A percentile compares a stretch with the other conserved stretches of the same genome.
Conservation (phyloP, 2,329 filamentous ascomycete genomes). For the Trichoderma sp. region DNA sequence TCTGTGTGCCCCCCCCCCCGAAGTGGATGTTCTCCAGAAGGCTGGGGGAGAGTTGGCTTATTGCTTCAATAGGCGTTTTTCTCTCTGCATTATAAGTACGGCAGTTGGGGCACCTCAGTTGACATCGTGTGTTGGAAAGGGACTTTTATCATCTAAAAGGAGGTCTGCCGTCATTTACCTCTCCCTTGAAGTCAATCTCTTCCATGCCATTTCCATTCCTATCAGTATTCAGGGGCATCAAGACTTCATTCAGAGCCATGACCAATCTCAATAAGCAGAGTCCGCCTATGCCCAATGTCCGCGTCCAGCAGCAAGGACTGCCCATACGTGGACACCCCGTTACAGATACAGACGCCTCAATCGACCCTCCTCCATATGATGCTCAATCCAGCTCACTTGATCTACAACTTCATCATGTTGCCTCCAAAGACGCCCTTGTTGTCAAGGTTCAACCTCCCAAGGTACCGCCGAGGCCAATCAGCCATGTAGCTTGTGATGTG, state of each 20-base stretch:
- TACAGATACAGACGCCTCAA: background rate
- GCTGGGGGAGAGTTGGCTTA: background rate
- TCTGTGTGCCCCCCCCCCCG: background rate
- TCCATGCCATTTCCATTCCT: background rate
- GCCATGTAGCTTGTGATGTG: slow-evolving; percentile 60
- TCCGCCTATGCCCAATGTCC: background rate
- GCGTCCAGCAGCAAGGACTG: background rate
- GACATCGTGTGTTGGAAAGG: background rate
- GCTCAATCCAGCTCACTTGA: background rate
- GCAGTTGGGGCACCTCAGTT: background rate
- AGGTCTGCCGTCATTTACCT: background rate
- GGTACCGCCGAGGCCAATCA: slow-evolving; percentile 36
- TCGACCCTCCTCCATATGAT: background rate
- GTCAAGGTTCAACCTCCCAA: slow-evolving; percentile 52
- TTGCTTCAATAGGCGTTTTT: background rate
- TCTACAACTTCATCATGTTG: slow-evolving; percentile 48
- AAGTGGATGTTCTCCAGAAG: slow-evolving; percentile 13
- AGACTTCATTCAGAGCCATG: background rate
- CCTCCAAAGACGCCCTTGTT: slow-evolving; percentile 47
- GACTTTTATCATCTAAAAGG: background rate
- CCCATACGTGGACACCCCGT: slow-evolving; percentile 5
- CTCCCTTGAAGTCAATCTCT: background rate
- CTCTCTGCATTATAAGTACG: slow-evolving; percentile 22
- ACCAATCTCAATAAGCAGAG: slow-evolving; percentile 14
- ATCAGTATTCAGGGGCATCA: background rate